These are phyloP conservation scores for Metschnikowia colocasiae DNA, from an alignment of 805 yeast genomes.

Conservation along the genomic window DNA sequence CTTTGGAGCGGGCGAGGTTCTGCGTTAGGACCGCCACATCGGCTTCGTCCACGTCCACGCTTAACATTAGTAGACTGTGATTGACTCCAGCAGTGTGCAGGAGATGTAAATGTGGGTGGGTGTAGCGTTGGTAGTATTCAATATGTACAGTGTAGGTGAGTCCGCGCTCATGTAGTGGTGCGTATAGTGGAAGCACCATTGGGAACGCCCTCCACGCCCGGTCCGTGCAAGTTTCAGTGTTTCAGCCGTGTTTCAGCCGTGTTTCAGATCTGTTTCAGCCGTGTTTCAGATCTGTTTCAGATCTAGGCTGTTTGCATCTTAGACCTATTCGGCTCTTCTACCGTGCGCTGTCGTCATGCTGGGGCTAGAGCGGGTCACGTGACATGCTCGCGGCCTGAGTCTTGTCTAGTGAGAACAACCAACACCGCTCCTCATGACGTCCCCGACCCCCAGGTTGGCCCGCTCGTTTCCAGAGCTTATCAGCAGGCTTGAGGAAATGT, in stretches of 20 bases:
- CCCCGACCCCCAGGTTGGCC: neutral
- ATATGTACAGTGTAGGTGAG: neutral
- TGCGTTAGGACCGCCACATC: constrained; percentile 81
- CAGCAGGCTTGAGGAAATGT: constrained; percentile 17
- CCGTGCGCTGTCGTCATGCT: too few relatives aligned
- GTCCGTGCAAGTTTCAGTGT: too few relatives aligned
- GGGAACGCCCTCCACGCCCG: too few relatives aligned
- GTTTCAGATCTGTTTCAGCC: too few relatives aligned
- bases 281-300: too few relatives aligned
- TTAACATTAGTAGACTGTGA: neutral
- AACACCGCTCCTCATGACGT: neutral
- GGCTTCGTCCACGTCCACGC: constrained; percentile 68
- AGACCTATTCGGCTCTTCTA: too few relatives aligned
- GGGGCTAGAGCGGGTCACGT: neutral
- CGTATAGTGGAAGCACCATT: too few relatives aligned
- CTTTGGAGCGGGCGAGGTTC: constrained; percentile 56
- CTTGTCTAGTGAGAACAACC: neutral
- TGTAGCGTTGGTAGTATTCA: neutral
- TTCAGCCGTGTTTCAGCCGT: too few relatives aligned
- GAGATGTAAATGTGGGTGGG: too few relatives aligned
- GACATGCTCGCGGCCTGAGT: neutral
- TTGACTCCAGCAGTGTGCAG: too few relatives aligned
- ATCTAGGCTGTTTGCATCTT: too few relatives aligned
- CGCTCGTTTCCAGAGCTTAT: constrained; percentile 20
- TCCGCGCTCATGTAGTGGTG: too few relatives aligned